Conservation (phyloP, 169 alveolate genomes). For the Plasmodium blacklocki region DNA sequence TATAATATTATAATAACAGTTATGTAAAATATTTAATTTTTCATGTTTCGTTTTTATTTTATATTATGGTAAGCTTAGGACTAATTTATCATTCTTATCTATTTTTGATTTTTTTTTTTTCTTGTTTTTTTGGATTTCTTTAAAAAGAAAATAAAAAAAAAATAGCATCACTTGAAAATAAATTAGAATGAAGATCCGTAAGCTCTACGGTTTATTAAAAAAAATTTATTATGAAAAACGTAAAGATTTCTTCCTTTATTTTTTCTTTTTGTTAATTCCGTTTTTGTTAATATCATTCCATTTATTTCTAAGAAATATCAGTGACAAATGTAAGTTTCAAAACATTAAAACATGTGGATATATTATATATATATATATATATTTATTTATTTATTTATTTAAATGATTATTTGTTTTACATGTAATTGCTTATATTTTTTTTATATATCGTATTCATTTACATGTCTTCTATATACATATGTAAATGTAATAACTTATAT, state of each 20-base stretch:
- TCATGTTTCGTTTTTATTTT: too few relatives aligned
- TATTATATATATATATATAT: background rate
- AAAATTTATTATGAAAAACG: slow-evolving; percentile 66
- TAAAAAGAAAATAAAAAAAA: background rate
- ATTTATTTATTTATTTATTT: slow-evolving; percentile 7
- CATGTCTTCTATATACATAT: too few relatives aligned
- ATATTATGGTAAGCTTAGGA: too few relatives aligned
- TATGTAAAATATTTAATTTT: too few relatives aligned
- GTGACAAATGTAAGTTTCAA: slow-evolving; percentile 59
- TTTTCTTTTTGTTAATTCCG: slow-evolving; percentile 69
- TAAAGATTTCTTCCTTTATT: slow-evolving; percentile 47
- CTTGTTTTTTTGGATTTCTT: background rate
- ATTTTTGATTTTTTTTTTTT: slow-evolving; percentile 3
- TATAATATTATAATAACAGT: too few relatives aligned
- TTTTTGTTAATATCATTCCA: slow-evolving; percentile 55
- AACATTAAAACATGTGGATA: background rate
- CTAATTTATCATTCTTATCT: too few relatives aligned
- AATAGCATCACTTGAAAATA: slow-evolving; percentile 2
- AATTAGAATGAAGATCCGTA: slow-evolving; percentile 63
- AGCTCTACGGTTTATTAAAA: slow-evolving; percentile 50
- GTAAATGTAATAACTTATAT: too few relatives aligned
- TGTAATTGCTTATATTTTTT: too few relatives aligned
- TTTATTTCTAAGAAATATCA: slow-evolving; percentile 43
- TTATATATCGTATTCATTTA: too few relatives aligned
- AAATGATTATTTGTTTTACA: background rate